Evolutionary conservation across 495 filamentous ascomycete genomes (phyloP).

Genomic region (Podospora appendiculata): DNA sequence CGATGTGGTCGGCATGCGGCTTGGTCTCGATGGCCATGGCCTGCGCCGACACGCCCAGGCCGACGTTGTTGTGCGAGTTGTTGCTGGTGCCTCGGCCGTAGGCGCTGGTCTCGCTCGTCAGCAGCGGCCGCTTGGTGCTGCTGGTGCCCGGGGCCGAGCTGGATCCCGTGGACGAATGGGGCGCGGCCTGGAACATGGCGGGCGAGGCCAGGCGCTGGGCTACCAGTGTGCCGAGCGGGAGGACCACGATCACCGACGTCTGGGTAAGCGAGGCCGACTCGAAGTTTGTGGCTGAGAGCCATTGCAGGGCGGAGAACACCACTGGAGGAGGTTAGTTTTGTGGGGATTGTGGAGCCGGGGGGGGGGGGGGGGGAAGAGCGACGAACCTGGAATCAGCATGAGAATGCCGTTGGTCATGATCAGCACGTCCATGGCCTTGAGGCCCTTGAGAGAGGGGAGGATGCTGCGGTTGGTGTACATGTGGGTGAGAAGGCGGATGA

Average conservation of each 20-base stretch:
- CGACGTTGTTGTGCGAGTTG: not conserved
- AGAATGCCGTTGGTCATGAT: constrained; percentile 29
- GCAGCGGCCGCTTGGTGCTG: not conserved
- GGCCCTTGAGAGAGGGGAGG: constrained; percentile 17
- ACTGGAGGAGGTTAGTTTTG: constrained; percentile 31
- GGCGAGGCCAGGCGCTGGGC: constrained; percentile 45
- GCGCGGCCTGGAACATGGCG: not conserved
- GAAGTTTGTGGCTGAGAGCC: constrained; percentile 32
- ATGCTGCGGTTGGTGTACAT: constrained; percentile 23
- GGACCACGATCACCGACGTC: constrained; percentile 62
- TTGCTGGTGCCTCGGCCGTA: not conserved
- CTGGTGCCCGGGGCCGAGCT: not conserved
- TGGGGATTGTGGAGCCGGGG: constrained; percentile 3
- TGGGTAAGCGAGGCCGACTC: constrained; percentile 53
- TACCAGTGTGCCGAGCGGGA: constrained; percentile 75
- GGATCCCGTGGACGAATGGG: not conserved
- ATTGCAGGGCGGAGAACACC: constrained; percentile 63
- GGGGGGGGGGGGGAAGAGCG: not conserved
- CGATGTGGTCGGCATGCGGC: constrained; percentile 1
- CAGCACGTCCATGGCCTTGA: constrained; percentile 30
- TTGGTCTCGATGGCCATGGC: not conserved
- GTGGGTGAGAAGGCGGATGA: constrained; percentile 54
- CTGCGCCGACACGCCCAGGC: not conserved
- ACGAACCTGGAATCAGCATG: constrained; percentile 70
- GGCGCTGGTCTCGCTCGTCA: not conserved